Percentiles rank a stretch among this genome's conserved stretches.
Conservation (phyloP, 441 rosid species). For the Geranium incanum region DNA sequence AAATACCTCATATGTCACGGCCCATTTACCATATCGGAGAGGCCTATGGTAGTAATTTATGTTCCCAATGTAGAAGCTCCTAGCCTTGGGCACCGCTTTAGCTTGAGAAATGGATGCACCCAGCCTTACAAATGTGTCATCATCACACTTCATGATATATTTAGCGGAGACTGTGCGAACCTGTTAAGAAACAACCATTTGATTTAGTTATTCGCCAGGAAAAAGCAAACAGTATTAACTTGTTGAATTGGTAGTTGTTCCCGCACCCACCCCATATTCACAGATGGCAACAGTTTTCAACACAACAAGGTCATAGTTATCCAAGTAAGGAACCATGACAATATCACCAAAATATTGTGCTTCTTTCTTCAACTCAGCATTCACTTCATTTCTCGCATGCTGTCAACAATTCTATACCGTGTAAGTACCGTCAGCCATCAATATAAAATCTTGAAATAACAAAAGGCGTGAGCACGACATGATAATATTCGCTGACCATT, state of each 20-base stretch:
- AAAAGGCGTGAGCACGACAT: not conserved
- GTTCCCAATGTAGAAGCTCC: conserved; percentile 1
- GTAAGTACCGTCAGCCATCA: not conserved
- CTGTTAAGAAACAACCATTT: not conserved
- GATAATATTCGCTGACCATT: too few species aligned
- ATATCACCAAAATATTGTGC: conserved; percentile 1
- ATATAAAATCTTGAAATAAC: too few species aligned
- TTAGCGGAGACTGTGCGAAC: conserved; percentile 4
- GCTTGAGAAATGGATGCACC: not conserved
- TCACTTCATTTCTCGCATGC: conserved; percentile 5
- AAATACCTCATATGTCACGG: conserved; percentile 3
- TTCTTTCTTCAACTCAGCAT: conserved; percentile 4
- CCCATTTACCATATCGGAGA: conserved; percentile 5
- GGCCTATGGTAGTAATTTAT: conserved; percentile 2
- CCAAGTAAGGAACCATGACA: conserved; percentile 5
- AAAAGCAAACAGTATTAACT: not conserved
- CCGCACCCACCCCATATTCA: conserved; percentile 4
- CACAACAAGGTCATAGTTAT: conserved; percentile 6
- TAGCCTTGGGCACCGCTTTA: not conserved
- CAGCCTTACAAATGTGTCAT: conserved; percentile 2
- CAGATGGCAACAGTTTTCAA: conserved; percentile 6
- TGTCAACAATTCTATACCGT: not conserved
- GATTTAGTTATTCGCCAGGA: not conserved
- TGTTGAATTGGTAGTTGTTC: not conserved
- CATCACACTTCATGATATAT: not conserved